These are phyloP conservation scores for Chlorella sp. DNA, from an alignment of 139 green algal species.

Conservation along the genomic window DNA sequence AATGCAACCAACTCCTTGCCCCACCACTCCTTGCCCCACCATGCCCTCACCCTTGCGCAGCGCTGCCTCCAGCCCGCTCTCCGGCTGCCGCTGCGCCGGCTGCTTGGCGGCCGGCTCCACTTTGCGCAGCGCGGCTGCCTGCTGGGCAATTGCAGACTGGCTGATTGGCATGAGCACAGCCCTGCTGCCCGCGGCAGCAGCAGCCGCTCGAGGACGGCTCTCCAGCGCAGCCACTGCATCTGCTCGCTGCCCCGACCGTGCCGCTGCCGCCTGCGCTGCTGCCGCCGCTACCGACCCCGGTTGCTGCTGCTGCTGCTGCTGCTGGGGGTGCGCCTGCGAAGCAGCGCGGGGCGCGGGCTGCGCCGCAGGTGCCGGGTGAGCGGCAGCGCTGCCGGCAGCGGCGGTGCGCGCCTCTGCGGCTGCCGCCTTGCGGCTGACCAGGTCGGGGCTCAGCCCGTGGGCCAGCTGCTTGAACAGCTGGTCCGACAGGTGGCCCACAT, in stretches of 20 bases:
- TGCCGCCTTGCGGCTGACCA: constrained; percentile 7
- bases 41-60: constrained; percentile 33
- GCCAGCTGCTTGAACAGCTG: constrained; percentile 77
- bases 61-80: constrained; percentile 41
- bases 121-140: constrained; percentile 50
- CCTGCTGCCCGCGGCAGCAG: background rate
- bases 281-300: constrained; percentile 4
- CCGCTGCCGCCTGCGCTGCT: background rate
- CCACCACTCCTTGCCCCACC: background rate
- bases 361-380: too few species aligned
- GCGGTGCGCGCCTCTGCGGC: background rate
- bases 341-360: too few species aligned
- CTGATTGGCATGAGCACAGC: constrained; percentile 22
- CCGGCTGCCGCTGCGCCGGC: background rate
- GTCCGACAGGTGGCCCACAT: constrained; percentile 80
- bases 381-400: too few species aligned
- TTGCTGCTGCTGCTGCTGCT: background rate
- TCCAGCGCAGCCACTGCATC: background rate
- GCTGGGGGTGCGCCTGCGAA: background rate
- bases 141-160: constrained; percentile 53
- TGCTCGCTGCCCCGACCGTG: constrained; percentile 5
- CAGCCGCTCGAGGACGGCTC: background rate
- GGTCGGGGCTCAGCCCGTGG: constrained; percentile 33
- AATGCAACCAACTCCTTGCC: too few species aligned
- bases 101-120: constrained; percentile 31